phyloP scores from a whole-genome alignment of 352 stramenopile genomes.

The Phytophthora cryptogea region DNA sequence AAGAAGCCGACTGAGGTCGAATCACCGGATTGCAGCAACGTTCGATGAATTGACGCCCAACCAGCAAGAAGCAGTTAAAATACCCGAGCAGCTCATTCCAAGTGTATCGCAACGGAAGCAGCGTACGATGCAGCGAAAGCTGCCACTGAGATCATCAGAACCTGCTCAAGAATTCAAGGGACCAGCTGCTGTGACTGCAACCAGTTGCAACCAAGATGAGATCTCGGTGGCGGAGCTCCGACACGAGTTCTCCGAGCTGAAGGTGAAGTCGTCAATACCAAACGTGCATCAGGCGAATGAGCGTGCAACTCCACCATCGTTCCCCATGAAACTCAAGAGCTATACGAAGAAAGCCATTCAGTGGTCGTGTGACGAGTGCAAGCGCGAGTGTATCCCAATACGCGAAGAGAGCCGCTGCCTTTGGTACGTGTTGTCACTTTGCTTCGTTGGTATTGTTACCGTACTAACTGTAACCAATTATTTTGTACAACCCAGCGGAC shows the following conservation, averaged over 20 bases:
- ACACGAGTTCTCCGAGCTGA: conserved; percentile 11
- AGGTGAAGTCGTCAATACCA: conserved; percentile 8
- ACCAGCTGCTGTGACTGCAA: conserved; percentile 18
- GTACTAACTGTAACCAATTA: neutral
- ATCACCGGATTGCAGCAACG: neutral
- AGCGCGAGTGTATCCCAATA: conserved; percentile 78
- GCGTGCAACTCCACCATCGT: neutral
- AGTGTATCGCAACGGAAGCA: neutral
- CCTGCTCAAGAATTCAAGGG: conserved; percentile 8
- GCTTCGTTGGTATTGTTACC: no score
- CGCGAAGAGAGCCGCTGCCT: conserved; percentile 79
- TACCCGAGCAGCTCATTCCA: neutral
- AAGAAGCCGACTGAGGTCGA: conserved; percentile 15
- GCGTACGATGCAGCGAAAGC: conserved; percentile 2
- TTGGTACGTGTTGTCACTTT: conserved; percentile 37
- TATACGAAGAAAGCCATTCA: conserved; percentile 57
- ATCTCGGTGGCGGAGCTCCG: conserved; percentile 16
- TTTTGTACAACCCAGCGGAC: conserved; percentile 40
- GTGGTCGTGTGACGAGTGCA: conserved; percentile 62
- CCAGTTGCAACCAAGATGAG: conserved; percentile 21
- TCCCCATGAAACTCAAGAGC: conserved; percentile 25
- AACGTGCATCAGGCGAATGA: conserved; percentile 1
- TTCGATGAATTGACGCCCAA: conserved; percentile 11
- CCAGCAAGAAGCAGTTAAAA: conserved; percentile 14
- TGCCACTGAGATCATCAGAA: neutral